Base-by-base conservation (phyloP, 108 stramenopile species). In the Bacterosira constricta region DNA sequence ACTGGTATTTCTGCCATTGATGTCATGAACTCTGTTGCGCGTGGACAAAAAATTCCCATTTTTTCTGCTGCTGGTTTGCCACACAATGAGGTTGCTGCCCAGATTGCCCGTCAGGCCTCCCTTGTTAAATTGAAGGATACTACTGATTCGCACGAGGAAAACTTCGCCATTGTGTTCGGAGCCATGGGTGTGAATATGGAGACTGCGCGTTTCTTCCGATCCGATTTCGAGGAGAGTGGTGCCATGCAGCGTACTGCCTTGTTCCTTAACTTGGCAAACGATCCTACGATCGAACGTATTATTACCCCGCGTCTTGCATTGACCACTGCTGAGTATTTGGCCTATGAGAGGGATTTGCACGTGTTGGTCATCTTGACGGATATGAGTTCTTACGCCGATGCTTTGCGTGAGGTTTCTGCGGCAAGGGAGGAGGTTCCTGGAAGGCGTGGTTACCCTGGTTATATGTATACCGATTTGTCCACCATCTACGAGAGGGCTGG, bases 151-250 rank as follows among this genome's bases (percentile, higher is more conserved):
- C 99, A 99, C 81, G 97, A 98, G 71, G 99, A 99, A 63, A 99
- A 99, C 89, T 99, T 99, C 70, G 96, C 97, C 60, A 97, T 99
- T 80, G 97, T 98, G 10, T 99, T 99, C 88, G 99, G 99, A 63
- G 99, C 99, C 79, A 99, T 99, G 99, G 99, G 99, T 70, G 99
- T 99, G 36, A 99, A 99, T 85, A 98, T 98, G 98, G 99, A 99
- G 78, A 99, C 99, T 35, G 97, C 97, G 35, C 96, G 99, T 69
- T 99, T 97, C 87, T 99, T 99, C 86, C 83, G 97, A 61, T 92
- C 94, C 66, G 98, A 99, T 83, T 99, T 99, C 89, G 97, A 97
- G 83, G 97, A 99, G 79, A 88, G 88, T 75, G 99, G 99, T 57
- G 99, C 99, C 37, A 98, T 98, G 97, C 93, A 97, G 72, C 95